Percentiles rank a stretch among this genome's conserved stretches.
phyloP scores from a whole-genome alignment of 768 basidiomycete species.

The Gloeostereum incarnatum region DNA sequence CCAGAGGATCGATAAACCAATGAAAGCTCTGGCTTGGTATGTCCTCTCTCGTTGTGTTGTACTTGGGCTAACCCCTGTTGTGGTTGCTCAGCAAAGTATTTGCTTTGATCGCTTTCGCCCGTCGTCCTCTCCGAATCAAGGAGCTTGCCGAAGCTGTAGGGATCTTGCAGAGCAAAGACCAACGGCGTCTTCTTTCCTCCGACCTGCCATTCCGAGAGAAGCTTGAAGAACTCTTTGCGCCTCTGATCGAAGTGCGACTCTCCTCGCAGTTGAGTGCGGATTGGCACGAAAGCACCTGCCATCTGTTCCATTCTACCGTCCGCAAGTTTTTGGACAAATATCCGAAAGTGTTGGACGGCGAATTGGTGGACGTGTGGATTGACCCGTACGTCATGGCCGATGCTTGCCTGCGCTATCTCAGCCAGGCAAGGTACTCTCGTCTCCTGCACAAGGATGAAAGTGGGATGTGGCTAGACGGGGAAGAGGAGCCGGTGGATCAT shows the following conservation, averaged over 20 bases:
- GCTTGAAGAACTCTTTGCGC: conserved; percentile 9
- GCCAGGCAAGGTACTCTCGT: conserved; percentile 11
- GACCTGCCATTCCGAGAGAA: conserved; percentile 7
- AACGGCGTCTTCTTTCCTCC: conserved; percentile 1
- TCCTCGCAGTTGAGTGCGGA: conserved; percentile 5
- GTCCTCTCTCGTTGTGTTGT: conserved; percentile 2
- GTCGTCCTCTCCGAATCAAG: conserved; percentile 15
- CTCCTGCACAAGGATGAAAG: conserved; percentile 9
- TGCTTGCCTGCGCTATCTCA: conserved; percentile 18
- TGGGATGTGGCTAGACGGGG: conserved; percentile 14
- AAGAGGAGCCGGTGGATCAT: conserved; percentile 11
- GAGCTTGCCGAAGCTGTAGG: conserved; percentile 17
- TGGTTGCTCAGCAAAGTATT: conserved; percentile 15
- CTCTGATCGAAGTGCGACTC: conserved; percentile 10
- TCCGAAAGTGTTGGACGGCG: conserved; percentile 9
- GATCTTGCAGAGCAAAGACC: conserved; percentile 9
- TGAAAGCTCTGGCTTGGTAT: conserved; percentile 10
- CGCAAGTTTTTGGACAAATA: conserved; percentile 13
- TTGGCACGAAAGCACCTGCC: conserved; percentile 11
- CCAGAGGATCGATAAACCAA: conserved; percentile 6
- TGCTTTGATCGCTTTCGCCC: conserved; percentile 17
- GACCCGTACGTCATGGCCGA: conserved; percentile 10
- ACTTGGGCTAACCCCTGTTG: not conserved
- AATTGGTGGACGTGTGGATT: conserved; percentile 6
- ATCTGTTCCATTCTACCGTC: conserved; percentile 17